Conservation (phyloP, 208 protist genomes). For the Crithidia thermophila region DNA sequence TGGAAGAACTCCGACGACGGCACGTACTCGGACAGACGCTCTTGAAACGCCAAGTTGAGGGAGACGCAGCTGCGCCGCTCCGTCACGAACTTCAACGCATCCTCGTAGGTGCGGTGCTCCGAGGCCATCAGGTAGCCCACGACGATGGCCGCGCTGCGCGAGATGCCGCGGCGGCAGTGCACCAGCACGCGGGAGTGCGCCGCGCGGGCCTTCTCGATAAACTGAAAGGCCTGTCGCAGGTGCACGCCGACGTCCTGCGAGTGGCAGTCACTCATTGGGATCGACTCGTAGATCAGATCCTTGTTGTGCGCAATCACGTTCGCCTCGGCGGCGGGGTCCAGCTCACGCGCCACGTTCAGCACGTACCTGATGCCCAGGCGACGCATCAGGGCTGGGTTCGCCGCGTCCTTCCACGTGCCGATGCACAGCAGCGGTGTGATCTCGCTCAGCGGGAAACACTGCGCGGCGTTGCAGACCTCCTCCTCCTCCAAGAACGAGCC, state of each 20-base stretch:
- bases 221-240: constrained; percentile 69
- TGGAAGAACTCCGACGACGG: constrained; percentile 25
- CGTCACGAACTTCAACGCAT: constrained; percentile 55
- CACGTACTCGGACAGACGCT: constrained; percentile 52
- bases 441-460: constrained; percentile 62
- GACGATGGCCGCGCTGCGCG: constrained; percentile 74
- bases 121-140: constrained; percentile 86
- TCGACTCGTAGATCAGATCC: constrained; percentile 45
- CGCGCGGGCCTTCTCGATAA: constrained; percentile 59
- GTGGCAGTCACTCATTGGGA: constrained; percentile 78
- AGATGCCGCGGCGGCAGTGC: constrained; percentile 85
- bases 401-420: constrained; percentile 78
- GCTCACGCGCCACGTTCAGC: constrained; percentile 81
- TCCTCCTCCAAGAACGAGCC: constrained; percentile 26
- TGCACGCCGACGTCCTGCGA: constrained; percentile 52
- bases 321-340: constrained; percentile 35
- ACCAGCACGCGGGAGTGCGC: constrained; percentile 65
- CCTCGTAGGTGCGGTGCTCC: constrained; percentile 50
- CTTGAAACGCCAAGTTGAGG: constrained; percentile 81
- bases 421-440: constrained; percentile 69
- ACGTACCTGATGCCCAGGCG: constrained; percentile 65
- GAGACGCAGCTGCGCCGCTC: constrained; percentile 65
- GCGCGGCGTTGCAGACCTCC: constrained; percentile 65
- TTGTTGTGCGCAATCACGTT: constrained; percentile 23
- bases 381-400: constrained; percentile 48